Evolutionary conservation across 805 yeast species (phyloP).

Genomic region (Blastobotrys peoriensis): DNA sequence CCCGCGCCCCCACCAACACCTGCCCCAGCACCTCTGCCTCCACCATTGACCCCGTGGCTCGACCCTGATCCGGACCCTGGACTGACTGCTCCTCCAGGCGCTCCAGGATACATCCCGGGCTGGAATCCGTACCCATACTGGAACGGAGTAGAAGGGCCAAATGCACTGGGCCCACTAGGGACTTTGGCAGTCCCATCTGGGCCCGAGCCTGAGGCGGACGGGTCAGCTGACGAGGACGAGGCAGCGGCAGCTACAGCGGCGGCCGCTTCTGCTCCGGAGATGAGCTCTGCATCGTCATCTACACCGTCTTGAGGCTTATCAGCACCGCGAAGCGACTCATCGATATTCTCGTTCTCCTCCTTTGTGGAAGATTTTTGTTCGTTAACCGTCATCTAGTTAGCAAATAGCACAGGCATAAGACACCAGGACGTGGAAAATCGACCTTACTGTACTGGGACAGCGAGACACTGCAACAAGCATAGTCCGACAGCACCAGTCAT

Average conservation of each 20-base stretch:
- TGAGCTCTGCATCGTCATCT: no score
- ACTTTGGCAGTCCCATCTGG: background rate
- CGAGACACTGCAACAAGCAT: no score
- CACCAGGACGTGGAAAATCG: no score
- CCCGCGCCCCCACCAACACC: background rate
- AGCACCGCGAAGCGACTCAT: no score
- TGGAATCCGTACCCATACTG: background rate
- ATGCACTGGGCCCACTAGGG: background rate
- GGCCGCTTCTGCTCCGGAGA: constrained; percentile 2
- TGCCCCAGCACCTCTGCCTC: background rate
- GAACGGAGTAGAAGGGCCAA: background rate
- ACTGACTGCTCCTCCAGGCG: background rate
- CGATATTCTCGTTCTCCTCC: no score
- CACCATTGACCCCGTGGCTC: background rate
- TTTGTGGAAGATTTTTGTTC: no score
- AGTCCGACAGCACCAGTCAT: no score
- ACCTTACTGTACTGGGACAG: no score
- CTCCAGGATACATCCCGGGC: background rate
- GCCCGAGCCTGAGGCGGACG: background rate
- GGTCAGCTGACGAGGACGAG: background rate
- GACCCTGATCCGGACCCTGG: no score
- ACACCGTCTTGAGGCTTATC: no score
- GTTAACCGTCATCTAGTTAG: no score
- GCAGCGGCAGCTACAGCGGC: constrained; percentile 1
- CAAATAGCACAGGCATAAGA: no score